A percentile compares a stretch with the other conserved stretches of the same genome.
These are phyloP conservation scores for Akebia trifoliata DNA, from an alignment of 164 flowering plant genomes.

Conservation along the genomic window DNA sequence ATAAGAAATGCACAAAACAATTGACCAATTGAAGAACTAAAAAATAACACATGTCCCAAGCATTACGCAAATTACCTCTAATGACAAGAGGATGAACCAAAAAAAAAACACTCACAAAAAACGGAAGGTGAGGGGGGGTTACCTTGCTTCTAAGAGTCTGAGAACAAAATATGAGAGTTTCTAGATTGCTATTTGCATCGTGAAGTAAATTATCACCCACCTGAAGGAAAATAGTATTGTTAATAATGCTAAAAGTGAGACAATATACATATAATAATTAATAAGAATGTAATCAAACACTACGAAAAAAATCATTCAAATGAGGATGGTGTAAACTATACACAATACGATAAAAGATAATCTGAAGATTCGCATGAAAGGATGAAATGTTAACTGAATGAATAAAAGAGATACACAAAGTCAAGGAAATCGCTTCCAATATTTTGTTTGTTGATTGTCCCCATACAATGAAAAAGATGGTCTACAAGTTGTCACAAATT, in stretches of 20 bases:
- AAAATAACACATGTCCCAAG: background rate
- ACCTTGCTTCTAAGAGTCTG: conserved; percentile 99
- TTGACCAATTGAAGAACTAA: background rate
- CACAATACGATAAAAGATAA: too few species aligned
- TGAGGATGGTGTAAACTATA: too few species aligned
- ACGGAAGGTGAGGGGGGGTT: background rate
- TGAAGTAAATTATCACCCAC: conserved; percentile 97
- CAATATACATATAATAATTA: too few species aligned
- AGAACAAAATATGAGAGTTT: conserved; percentile 88
- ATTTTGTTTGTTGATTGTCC: too few species aligned
- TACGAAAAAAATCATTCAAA: too few species aligned
- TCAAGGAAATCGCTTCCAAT: too few species aligned
- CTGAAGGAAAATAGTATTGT: conserved; percentile 26
- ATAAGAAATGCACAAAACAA: background rate
- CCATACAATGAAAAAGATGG: too few species aligned
- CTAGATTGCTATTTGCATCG: conserved; percentile 81
- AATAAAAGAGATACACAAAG: too few species aligned
- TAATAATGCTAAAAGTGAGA: background rate
- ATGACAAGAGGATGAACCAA: background rate
- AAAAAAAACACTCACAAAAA: background rate
- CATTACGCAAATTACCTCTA: background rate
- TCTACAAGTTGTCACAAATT: too few species aligned
- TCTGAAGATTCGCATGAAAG: too few species aligned
- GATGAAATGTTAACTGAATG: too few species aligned
- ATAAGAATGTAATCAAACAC: too few species aligned